phyloP scores from a whole-genome alignment of 2,329 filamentous ascomycete species.

The Ploettnerulaceae sp. region DNA sequence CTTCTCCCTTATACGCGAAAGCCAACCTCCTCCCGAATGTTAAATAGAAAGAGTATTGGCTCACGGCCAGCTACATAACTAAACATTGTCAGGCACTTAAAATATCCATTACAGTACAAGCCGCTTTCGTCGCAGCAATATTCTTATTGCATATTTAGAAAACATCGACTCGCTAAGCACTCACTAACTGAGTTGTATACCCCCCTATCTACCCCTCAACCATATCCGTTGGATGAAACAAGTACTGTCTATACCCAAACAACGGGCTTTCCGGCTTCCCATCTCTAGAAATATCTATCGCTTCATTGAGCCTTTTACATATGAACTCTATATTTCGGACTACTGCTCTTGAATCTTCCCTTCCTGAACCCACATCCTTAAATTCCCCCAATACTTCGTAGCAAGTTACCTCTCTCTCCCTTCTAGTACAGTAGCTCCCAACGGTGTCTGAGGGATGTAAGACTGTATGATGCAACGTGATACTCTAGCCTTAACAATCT shows the following conservation, averaged over 20 bases:
- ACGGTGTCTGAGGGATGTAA: slow-evolving; percentile 23
- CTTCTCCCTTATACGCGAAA: too few species aligned
- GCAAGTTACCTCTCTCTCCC: slow-evolving; percentile 31
- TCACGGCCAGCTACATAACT: too few species aligned
- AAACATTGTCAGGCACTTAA: too few species aligned
- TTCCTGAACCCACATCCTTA: slow-evolving; percentile 31
- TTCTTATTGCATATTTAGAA: not conserved
- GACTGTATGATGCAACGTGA: too few species aligned
- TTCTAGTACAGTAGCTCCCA: slow-evolving; percentile 16
- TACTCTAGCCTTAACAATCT: slow-evolving; percentile 32
- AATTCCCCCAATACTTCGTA: slow-evolving; percentile 33
- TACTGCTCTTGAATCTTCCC: slow-evolving; percentile 33
- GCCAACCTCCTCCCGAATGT: too few species aligned
- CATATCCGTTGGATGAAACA: not conserved
- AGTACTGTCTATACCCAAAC: not conserved
- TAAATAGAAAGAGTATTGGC: too few species aligned
- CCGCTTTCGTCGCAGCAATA: not conserved
- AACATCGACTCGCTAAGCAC: not conserved
- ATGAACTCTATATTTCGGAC: slow-evolving; percentile 35
- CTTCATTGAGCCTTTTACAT: slow-evolving; percentile 34
- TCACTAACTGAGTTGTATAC: not conserved
- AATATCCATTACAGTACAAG: not conserved
- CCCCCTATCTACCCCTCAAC: not conserved
- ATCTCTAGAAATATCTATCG: slow-evolving; percentile 37
- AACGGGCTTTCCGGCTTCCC: slow-evolving; percentile 29